Evolutionary conservation across 192 early-diverging fungal species (phyloP), one percentile per base, ranked within the genome.

Genomic region (Umbelopsis sp.): DNA sequence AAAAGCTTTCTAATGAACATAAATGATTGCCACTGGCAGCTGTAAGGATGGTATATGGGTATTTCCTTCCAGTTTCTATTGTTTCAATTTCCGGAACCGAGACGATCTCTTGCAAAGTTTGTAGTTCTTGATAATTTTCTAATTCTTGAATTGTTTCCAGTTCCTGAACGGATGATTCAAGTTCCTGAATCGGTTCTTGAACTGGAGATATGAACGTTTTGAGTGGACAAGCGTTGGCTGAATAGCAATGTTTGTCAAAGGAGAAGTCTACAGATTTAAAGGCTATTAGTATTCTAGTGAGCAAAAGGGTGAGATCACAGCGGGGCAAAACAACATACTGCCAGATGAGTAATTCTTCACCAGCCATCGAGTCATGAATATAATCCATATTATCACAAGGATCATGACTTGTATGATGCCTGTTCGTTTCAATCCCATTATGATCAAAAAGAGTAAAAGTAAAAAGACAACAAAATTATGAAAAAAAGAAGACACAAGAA

Each of bases 11-110:
- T 41, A 86, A 71, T 25, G 82, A 77, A 48, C 85, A 86, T 16
- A 86, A 78, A 21, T 86, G 85, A 66, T 86, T 86, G 1, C 74
- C 81, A 49, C 82, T 84, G 20, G 85, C 81, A 13, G 81, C 85
- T 1, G 85, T 86, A 27, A 84, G 79, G 33, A 86, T 84, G 2
- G 82, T 84, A 50, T 71, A 78, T 12, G 77, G 77, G n/a, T 49
- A 72, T 49, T 22, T 37, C 6, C n/a, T 51, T 35, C 16, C 3
- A 11, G 44, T 9, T 6, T 41, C 7, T 4, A 41, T 10, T 41
- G 37, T 41, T 41, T 41, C 37, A 6, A 6, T 41, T 41, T 41
- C 10, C 37, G 10, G 37, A 41, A 41, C 37, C 37, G 37, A 41
- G 0, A 10, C 37, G 37, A 41, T 41, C 10, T 41, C 37, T 41